Base-by-base conservation (phyloP, 805 yeast genomes). In the Kodamaea leandrae region DNA sequence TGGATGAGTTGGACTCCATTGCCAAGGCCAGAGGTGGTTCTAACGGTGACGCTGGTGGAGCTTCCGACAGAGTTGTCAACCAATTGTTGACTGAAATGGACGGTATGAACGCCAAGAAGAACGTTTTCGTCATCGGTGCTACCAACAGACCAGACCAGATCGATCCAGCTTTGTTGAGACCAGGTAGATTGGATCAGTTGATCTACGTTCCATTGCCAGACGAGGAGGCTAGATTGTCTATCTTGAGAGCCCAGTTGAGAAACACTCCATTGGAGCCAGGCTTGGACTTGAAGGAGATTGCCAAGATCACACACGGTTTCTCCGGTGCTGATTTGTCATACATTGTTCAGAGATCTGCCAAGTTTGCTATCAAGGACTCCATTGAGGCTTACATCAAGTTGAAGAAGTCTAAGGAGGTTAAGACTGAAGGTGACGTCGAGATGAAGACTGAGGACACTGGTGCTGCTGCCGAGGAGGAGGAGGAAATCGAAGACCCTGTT, bases 31-130 rank as follows among this genome's bases (percentile, higher is more conserved):
- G 98, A 74, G 97, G 97, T 65, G 95, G 87, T 29, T 55, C 63
- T 16, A 42, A 49, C 24, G 96, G 96, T 53, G 96, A 90, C 66
- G 95, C 96, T 15, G 96, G 96, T 52, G 98, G 97, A 46, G 96
- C 97, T 18, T 81, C 93, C 40, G 97, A 90, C 71, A 82, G 96
- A 67, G 96, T 90, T 48, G 97, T 90, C 39, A 90, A 91, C 69
- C 97, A 90, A 72, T 78, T 90, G 61, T 78, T 90, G 64, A 89
- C 97, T 6, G 96, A 90, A 72, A 93, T 93, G 99, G 99, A 93
- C 69, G 99, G 99, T 80, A 93, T 93, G 99, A 93, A 93, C 63
- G 96, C 97, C 49, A 93, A 93, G 76, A 93, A 93, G 82, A 93
- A 93, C 61, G 99, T 93, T 26, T 93, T 93, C 61, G 97, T 93